Percentiles rank a stretch among this genome's conserved stretches.
Evolutionary conservation across 768 basidiomycete species (phyloP).

Genomic region (Trametes elegans): DNA sequence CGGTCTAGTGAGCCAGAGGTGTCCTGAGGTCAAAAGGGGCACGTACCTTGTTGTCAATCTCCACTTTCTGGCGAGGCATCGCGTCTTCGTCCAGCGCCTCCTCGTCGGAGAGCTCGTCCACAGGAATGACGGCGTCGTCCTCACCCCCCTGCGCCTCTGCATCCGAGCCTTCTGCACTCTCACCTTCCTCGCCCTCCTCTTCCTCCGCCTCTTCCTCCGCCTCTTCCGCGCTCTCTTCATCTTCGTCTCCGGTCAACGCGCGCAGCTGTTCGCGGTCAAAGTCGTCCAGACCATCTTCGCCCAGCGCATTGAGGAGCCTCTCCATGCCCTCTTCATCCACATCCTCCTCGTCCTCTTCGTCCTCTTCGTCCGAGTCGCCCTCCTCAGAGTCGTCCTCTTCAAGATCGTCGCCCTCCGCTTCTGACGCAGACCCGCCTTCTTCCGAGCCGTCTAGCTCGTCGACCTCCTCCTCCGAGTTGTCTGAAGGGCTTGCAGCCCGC

Average conservation of each 20-base stretch:
- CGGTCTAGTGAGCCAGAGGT: background rate
- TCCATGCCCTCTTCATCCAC: slow-evolving; percentile 59
- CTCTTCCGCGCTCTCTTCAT: slow-evolving; percentile 23
- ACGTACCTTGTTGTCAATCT: slow-evolving; percentile 77
- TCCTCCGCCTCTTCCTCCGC: slow-evolving; percentile 32
- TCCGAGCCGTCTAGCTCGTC: background rate
- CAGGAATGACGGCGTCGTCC: slow-evolving; percentile 43
- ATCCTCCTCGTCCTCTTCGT: slow-evolving; percentile 39
- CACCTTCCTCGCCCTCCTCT: slow-evolving; percentile 30
- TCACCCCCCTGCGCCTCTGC: slow-evolving; percentile 35
- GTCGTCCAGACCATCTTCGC: slow-evolving; percentile 66
- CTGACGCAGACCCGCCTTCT: background rate
- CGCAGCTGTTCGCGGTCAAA: slow-evolving; percentile 57
- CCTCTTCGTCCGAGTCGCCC: slow-evolving; percentile 13
- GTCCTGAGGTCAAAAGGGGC: background rate
- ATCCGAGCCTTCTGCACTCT: slow-evolving; percentile 36
- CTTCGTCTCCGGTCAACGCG: slow-evolving; percentile 36
- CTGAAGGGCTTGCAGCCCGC: slow-evolving; percentile 6
- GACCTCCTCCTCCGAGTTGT: slow-evolving; percentile 6
- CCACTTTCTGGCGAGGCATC: slow-evolving; percentile 78
- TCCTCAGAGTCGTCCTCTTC: slow-evolving; percentile 2
- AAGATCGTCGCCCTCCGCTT: background rate
- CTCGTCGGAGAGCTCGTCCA: slow-evolving; percentile 66
- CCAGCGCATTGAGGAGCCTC: slow-evolving; percentile 53
- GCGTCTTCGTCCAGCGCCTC: slow-evolving; percentile 72